Evolutionary conservation across 345 rosid species (phyloP).

Genomic region (Acer saccharum): DNA sequence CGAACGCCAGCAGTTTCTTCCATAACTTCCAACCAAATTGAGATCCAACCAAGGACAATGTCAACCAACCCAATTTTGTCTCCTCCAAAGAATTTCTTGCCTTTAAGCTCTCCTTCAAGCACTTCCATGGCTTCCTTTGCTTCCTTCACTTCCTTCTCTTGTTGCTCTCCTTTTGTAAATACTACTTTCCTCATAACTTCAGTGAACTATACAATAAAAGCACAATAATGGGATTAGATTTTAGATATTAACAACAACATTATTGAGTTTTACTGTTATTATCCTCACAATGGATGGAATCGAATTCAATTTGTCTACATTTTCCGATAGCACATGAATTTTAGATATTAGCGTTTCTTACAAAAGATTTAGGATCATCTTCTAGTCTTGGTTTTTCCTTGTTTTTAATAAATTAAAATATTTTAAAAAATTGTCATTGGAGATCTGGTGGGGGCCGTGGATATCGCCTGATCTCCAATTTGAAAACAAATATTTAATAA

Average conservation of each 20-base stretch:
- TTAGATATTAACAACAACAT: too few species aligned
- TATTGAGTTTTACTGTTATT: too few species aligned
- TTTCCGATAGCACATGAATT: too few species aligned
- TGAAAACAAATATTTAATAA: too few species aligned
- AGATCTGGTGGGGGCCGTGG: too few species aligned
- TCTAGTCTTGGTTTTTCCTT: too few species aligned
- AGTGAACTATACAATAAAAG: background rate
- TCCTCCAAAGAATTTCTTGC: conserved; percentile 23
- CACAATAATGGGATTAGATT: background rate
- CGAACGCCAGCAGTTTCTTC: conserved; percentile 10
- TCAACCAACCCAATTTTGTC: conserved; percentile 16
- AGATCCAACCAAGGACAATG: conserved; percentile 11
- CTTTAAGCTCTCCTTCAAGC: conserved; percentile 16
- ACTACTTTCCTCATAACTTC: background rate
- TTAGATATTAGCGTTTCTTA: too few species aligned
- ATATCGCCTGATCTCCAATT: too few species aligned
- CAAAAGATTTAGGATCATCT: too few species aligned
- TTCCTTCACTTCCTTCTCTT: conserved; percentile 10
- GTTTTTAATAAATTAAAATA: too few species aligned
- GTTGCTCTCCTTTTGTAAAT: conserved; percentile 1
- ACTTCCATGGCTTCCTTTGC: conserved; percentile 21
- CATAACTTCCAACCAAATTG: conserved; percentile 9
- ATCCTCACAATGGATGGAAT: too few species aligned
- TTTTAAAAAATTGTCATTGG: too few species aligned
- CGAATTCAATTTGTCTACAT: background rate